Evolutionary conservation across 75 land plant genomes (phyloP).

Genomic region (Larix kaempferi): DNA sequence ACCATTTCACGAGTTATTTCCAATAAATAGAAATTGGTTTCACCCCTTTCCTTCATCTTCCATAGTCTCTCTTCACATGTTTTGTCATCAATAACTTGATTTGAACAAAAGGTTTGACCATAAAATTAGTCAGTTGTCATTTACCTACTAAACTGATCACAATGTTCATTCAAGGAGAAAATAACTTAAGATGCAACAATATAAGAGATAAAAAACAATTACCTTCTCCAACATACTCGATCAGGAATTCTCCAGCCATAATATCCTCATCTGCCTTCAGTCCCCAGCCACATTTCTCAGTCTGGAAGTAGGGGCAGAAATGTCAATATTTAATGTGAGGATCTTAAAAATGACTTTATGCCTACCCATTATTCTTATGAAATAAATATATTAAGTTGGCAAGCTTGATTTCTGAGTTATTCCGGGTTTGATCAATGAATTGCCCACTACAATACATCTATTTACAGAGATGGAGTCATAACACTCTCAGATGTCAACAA

Average conservation of each 20-base stretch:
- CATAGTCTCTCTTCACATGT: constrained; percentile 97
- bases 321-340: background rate
- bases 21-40: constrained; percentile 87
- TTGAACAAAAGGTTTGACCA: constrained; percentile 1
- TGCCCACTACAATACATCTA: background rate
- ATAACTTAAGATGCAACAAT: background rate
- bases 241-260: constrained; percentile 78
- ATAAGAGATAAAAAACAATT: background rate
- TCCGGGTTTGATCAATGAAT: background rate
- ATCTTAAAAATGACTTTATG: background rate
- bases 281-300: constrained; percentile 93
- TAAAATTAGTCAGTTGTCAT: constrained; percentile 5
- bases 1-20: constrained; percentile 91
- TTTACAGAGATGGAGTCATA: background rate
- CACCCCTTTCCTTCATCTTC: constrained; percentile 88
- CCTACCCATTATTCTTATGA: background rate
- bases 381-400: background rate
- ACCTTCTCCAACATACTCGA: constrained; percentile 99
- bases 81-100: constrained; percentile 91
- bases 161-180: constrained; percentile 5
- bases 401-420: background rate
- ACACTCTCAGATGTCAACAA: background rate
- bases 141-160: background rate
- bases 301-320: constrained; percentile 39
- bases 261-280: constrained; percentile 86